Evolutionary conservation across 2,329 filamentous ascomycete genomes (phyloP), one percentile per base, ranked within the genome.

Genomic region (Karstenula rhodostoma): DNA sequence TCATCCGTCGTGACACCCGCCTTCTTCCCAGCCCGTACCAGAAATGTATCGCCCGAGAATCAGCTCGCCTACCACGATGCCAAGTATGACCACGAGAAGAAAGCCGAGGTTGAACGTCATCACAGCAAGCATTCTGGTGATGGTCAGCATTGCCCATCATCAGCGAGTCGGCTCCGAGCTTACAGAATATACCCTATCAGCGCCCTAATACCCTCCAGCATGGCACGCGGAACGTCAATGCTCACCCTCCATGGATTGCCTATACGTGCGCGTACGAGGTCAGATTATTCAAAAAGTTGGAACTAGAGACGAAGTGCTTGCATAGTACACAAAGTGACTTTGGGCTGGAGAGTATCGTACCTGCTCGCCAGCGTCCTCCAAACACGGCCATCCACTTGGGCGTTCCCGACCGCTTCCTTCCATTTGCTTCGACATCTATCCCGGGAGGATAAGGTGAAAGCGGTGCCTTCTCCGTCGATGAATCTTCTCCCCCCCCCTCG

Each of bases 61-160:
- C 7, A 55, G 52, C 32, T 55, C 42, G 10, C 52, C 52, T 25
- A 27, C 27, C 10, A 47, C 27, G 12, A 47, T 55, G 19, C 52
- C 52, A 17, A 55, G 27, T 33, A 55, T 47, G 4, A 55, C 27
- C 7, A 47, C 42, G 7, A 55, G 19, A 23, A 55, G 42, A 17
- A 55, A 55, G 8, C 52, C 52, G 15, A 55, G 40, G 23, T 55
- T 55, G 19, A 55, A 55, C 5, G 52, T 55, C 42, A 55, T 55
- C 8, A 55, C 42, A 33, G 43, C 43, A 37, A 55, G 52, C 51
- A 55, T 55, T 8, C 52, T 55, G n/a, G 8, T 33, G 23, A 17
- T 13, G 12, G 29, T 55, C 15, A 55, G 52, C 27, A 9, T 32
- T 15, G 10, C 5, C 25, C 15, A 23, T 17, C 3, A 10, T 10